Conservation (phyloP, 306 rosid genomes). For the Trifolium dubium region DNA sequence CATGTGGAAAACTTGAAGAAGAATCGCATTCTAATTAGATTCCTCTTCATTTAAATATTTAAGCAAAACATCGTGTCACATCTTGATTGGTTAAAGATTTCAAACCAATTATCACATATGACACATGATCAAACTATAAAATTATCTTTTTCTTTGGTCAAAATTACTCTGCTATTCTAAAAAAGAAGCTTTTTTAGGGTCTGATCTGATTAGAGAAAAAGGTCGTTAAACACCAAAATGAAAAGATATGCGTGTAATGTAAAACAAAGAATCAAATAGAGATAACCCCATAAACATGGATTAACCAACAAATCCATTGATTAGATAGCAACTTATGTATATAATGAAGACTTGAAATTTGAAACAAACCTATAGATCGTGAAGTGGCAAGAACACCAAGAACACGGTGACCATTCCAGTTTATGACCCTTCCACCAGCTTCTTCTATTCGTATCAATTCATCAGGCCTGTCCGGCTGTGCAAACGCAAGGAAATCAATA, state of each 20-base stretch:
- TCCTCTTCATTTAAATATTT: neutral
- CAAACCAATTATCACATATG: neutral
- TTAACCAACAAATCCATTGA: neutral
- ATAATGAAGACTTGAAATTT: neutral
- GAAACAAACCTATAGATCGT: slow-evolving; percentile 76
- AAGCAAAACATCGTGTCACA: slow-evolving; percentile 12
- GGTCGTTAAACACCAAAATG: no score
- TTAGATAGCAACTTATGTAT: neutral
- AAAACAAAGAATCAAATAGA: no score
- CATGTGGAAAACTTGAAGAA: neutral
- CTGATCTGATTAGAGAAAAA: neutral
- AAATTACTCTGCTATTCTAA: slow-evolving; percentile 9
- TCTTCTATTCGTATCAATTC: slow-evolving; percentile 93
- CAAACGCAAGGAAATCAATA: neutral
- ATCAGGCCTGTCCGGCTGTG: slow-evolving; percentile 79
- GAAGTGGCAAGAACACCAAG: slow-evolving; percentile 95
- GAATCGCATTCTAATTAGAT: neutral
- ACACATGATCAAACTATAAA: slow-evolving; percentile 3
- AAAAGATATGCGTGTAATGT: no score
- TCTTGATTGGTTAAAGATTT: slow-evolving; percentile 7
- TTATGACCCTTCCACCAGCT: slow-evolving; percentile 87
- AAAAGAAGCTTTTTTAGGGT: neutral
- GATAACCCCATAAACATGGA: neutral
- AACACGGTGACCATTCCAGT: slow-evolving; percentile 92
- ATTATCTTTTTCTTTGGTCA: neutral